A percentile compares a stretch with the other conserved stretches of the same genome.
Conservation (phyloP, 1,139 yeast genomes). For the Pichia sp. region DNA sequence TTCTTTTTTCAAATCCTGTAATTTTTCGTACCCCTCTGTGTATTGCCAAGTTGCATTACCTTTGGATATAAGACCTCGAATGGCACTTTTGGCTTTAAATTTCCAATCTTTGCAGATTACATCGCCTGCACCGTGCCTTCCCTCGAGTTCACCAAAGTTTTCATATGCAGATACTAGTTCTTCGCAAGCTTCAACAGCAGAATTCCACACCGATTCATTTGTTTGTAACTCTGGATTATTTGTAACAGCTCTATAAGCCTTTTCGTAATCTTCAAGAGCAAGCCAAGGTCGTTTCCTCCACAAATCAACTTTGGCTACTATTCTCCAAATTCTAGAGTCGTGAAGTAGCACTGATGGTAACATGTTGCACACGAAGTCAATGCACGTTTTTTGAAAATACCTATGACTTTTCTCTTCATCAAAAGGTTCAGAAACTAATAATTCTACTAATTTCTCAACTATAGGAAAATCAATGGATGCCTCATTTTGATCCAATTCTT, state of each 20-base stretch:
- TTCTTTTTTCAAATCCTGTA: constrained; percentile 49
- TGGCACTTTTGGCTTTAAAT: constrained; percentile 66
- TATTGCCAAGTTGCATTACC: constrained; percentile 79
- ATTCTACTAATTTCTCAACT: constrained; percentile 64
- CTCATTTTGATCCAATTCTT: constrained; percentile 46
- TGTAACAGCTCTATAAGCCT: constrained; percentile 69
- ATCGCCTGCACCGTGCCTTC: constrained; percentile 77
- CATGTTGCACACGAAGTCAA: constrained; percentile 58
- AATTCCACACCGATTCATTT: constrained; percentile 62
- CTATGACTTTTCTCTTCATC: constrained; percentile 35
- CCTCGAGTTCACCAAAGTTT: constrained; percentile 78
- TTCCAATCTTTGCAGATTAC: constrained; percentile 89
- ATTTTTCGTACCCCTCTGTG: constrained; percentile 65
- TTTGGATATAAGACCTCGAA: constrained; percentile 70
- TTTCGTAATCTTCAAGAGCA: constrained; percentile 78
- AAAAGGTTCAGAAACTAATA: constrained; percentile 49
- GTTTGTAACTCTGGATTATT: constrained; percentile 60
- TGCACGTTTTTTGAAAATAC: constrained; percentile 58
- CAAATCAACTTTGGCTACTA: constrained; percentile 73
- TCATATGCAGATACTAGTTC: constrained; percentile 86
- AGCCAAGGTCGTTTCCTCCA: constrained; percentile 90
- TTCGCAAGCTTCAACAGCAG: constrained; percentile 70
- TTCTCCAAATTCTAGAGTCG: constrained; percentile 73
- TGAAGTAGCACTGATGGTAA: constrained; percentile 65
- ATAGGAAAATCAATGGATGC: constrained; percentile 67